phyloP scores from a whole-genome alignment of 768 basidiomycete species.

The Boletus sp. region DNA sequence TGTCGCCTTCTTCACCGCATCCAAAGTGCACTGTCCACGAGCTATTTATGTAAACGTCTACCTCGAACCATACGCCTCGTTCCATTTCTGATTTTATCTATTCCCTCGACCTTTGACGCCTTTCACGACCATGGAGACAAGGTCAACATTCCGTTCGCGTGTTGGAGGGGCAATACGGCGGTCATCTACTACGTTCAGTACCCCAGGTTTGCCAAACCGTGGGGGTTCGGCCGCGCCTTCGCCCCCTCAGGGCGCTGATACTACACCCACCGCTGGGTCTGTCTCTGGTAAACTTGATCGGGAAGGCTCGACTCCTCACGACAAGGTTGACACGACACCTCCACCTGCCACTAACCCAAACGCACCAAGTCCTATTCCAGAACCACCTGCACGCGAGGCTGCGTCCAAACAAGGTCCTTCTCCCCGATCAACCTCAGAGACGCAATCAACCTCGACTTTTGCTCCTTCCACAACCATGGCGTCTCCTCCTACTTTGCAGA shows the following conservation, averaged over 20 bases:
- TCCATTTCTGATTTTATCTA: conserved; percentile 7
- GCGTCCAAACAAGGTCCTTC: conserved; percentile 16
- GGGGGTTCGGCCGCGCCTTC: conserved; percentile 23
- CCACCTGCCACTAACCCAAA: conserved; percentile 16
- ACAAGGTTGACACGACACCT: conserved; percentile 33
- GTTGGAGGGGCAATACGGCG: conserved; percentile 60
- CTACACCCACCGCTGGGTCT: conserved; percentile 24
- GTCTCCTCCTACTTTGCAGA: conserved; percentile 32
- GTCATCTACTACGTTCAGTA: conserved; percentile 52
- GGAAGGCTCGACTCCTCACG: conserved; percentile 29
- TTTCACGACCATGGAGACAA: conserved; percentile 35
- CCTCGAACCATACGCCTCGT: conserved; percentile 5
- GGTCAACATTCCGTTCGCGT: conserved; percentile 50
- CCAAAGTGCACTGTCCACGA: conserved; percentile 10
- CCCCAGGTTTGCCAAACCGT: conserved; percentile 35
- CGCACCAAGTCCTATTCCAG: conserved; percentile 63
- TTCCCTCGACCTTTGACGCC: neutral
- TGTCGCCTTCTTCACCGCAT: conserved; percentile 16
- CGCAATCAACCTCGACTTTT: conserved; percentile 8
- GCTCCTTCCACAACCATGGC: conserved; percentile 24
- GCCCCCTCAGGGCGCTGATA: conserved; percentile 28
- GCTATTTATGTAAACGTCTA: neutral
- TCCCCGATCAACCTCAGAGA: conserved; percentile 21
- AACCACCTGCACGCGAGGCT: conserved; percentile 59
- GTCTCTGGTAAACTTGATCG: conserved; percentile 29